Base-by-base conservation (phyloP, 192 early-diverging fungal genomes). In the Backusella luteola region DNA sequence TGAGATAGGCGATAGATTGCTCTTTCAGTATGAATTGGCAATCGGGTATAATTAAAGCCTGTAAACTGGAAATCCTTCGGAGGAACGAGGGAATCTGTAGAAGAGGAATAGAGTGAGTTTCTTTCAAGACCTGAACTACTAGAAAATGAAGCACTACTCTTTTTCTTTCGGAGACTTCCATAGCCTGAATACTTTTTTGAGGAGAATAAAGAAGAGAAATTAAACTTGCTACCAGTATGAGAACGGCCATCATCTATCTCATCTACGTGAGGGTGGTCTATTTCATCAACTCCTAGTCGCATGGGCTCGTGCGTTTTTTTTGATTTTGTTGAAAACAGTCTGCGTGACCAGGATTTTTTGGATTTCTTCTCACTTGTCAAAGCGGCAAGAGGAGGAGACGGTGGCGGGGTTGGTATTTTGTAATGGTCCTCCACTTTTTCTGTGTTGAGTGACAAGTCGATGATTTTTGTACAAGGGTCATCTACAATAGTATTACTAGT, bases 1-100 rank as follows among this genome's bases (percentile, higher is more conserved):
- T 91, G 91, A 1, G 91, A 91, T 19, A 93, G 74, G 19, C 93
- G 90, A 79, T 93, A 94, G 9, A 94, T 91, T 8, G 93, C 91
- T 32, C 93, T 89, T 78, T 94, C 93, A 52, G 92, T 90, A 59
- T 93, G 91, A 32, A 94, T 90, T 0, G 93, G 93, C 9, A 77
- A 39, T 21, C 76, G 49, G 32, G 34, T 72, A 68, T 76, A 67
- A 42, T 75, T 53, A 32, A 38, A 66, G 7, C 39, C 35, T 32
- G 34, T 12, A n/a, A 77, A 34, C 19, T 77, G 67, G 29, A 77
- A 66, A 21, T 77, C 69, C 12, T 68, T 69, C 12, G 75, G 67
- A 11, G 38, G 35, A 11, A 26, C 32, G n/a, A 67, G 67, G 12
- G 35, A 35, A 68, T 68, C 67, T 34, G 36, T 67, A 56, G 69